Evolutionary conservation across 306 rosid species (phyloP).

Genomic region (Trichosanthes truncata): DNA sequence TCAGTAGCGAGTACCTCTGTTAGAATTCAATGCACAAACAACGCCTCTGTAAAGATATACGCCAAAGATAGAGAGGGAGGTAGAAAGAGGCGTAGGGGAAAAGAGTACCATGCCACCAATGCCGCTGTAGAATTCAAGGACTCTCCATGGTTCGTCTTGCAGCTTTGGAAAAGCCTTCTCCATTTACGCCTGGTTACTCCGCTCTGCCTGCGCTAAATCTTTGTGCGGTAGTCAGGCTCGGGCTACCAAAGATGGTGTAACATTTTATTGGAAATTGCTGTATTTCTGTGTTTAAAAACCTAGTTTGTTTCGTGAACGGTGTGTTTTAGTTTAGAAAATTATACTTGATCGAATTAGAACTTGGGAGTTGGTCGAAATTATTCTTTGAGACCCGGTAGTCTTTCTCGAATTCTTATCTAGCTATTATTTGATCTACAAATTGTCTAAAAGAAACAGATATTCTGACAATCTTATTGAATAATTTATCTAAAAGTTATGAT

Average conservation of each 20-base stretch:
- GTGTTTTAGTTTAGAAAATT: too few species aligned
- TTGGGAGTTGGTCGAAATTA: too few species aligned
- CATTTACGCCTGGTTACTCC: constrained; percentile 18
- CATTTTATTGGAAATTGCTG: background rate
- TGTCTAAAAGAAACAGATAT: too few species aligned
- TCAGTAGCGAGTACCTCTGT: constrained; percentile 70
- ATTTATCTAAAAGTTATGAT: too few species aligned
- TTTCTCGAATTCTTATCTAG: too few species aligned
- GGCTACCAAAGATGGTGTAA: background rate
- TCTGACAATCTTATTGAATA: too few species aligned
- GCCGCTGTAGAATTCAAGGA: constrained; percentile 94
- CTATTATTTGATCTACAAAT: too few species aligned
- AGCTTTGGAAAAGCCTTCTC: constrained; percentile 20
- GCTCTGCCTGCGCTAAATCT: background rate
- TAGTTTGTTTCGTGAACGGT: background rate
- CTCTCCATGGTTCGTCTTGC: constrained; percentile 37
- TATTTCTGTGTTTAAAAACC: background rate
- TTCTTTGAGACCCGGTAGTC: too few species aligned
- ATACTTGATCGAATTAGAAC: too few species aligned
- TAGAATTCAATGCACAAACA: background rate
- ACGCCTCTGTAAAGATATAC: background rate
- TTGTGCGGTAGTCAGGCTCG: background rate
- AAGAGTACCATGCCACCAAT: constrained; percentile 86
- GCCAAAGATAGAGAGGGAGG: background rate
- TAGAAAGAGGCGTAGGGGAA: background rate